Base-by-base conservation (phyloP, 805 yeast species). In the Ogataea nitratoaversa region DNA sequence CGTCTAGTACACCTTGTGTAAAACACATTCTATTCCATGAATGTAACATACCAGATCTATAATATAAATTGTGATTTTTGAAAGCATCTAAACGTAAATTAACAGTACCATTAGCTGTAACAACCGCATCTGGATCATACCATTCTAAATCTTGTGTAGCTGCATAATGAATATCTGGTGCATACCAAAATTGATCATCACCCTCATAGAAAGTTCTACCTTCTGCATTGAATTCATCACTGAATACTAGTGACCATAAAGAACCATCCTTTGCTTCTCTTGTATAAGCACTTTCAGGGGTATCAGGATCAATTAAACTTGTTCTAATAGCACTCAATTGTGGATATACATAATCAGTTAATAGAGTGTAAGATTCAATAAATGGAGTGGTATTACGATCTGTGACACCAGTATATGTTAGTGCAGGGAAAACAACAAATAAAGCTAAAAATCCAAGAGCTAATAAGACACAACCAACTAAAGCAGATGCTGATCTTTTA, bases 131-230 rank as follows among this genome's bases (percentile, higher is more conserved):
- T 1, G 98, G 98, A 44, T 79, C 82, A 63, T 90, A 90, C 96
- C 96, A 90, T 67, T 90, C 97, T 56, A 88, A 71, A 68, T 90
- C 97, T 42, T 75, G 66, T 5, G 97, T 90, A 19, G 95, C 95
- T 40, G 74, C 90, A 62, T 90, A 90, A 60, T 88, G 78, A 27
- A 89, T 52, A 63, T 89, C 87, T 2, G 82, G 85, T 3, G 88
- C 96, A 32, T 84, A 76, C 84, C 91, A 90, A 57, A 84, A 88
- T 62, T 86, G 96, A 59, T 89, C 96, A 58, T 89, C 96, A 32
- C 91, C 93, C 8, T 78, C 83, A 60, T 87, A 89, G 58, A 90
- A 90, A 3, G 95, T 82, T 54, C 97, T 73, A 8, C 97, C 97
- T 45, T 84, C 93, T 12, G 77, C 81, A 53, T 86, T 84, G 67